phyloP scores from a whole-genome alignment of 768 basidiomycete species.

The Rhizopogon vesiculosus region DNA sequence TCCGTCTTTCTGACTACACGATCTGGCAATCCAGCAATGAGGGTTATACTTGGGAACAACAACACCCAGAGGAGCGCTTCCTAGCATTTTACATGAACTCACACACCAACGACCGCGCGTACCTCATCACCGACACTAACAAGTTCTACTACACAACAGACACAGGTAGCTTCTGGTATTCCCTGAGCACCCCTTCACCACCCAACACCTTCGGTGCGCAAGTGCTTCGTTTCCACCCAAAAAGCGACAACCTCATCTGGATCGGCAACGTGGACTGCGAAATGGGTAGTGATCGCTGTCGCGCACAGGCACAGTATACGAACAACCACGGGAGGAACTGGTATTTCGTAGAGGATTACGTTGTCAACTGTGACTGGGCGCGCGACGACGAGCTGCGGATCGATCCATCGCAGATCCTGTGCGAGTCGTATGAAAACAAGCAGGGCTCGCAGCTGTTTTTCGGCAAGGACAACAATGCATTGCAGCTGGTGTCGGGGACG shows the following conservation, averaged over 20 bases:
- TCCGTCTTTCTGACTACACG: constrained; percentile 67
- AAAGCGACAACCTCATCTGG: constrained; percentile 85
- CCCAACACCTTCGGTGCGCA: constrained; percentile 79
- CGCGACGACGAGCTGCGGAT: constrained; percentile 72
- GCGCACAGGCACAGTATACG: constrained; percentile 70
- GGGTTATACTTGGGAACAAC: constrained; percentile 84
- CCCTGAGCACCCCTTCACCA: constrained; percentile 50
- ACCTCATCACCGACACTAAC: constrained; percentile 70
- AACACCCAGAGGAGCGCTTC: constrained; percentile 58
- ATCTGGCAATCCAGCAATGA: constrained; percentile 97
- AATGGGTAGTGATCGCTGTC: constrained; percentile 49
- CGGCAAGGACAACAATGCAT: constrained; percentile 50
- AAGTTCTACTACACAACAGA: constrained; percentile 80
- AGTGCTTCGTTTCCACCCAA: constrained; percentile 84
- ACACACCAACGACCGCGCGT: constrained; percentile 77
- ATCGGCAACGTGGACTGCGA: constrained; percentile 72
- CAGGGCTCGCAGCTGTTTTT: constrained; percentile 69
- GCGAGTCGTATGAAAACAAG: constrained; percentile 85
- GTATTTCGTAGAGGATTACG: constrained; percentile 77
- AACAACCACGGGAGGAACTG: constrained; percentile 75
- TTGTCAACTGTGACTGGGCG: constrained; percentile 90
- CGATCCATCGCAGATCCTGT: constrained; percentile 86
- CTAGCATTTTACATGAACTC: constrained; percentile 85
- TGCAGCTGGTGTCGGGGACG: constrained; percentile 76
- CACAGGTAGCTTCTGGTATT: constrained; percentile 69